Evolutionary conservation across 208 protist genomes (phyloP).

Genomic region (Leishmania tarentolae): DNA sequence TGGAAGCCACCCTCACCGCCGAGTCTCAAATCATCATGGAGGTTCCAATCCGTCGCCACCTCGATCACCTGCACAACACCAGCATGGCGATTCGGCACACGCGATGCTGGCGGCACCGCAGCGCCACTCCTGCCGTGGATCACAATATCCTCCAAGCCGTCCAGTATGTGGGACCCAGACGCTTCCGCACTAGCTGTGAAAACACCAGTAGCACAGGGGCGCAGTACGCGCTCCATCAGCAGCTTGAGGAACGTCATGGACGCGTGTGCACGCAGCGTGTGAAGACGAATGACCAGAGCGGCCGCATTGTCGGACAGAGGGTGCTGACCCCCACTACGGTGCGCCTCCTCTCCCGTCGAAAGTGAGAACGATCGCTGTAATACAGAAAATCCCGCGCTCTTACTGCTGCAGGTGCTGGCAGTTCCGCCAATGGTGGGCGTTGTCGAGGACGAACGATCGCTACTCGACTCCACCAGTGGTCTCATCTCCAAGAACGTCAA

Average conservation of each 20-base stretch:
- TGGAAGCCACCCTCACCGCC: slow-evolving; percentile 22
- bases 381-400: background rate
- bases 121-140: background rate
- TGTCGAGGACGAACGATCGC: background rate
- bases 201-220: slow-evolving; percentile 1
- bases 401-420: background rate
- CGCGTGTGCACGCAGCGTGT: slow-evolving; percentile 6
- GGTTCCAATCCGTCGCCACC: slow-evolving; percentile 22
- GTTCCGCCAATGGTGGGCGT: background rate
- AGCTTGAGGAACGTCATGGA: slow-evolving; percentile 10
- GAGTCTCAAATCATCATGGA: slow-evolving; percentile 21
- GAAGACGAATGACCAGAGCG: slow-evolving; percentile 14
- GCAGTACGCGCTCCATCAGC: slow-evolving; percentile 1
- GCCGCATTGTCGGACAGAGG: background rate
- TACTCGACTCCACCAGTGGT: background rate
- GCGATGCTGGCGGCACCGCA: slow-evolving; percentile 4
- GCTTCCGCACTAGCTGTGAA: background rate
- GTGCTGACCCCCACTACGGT: background rate
- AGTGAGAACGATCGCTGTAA: slow-evolving; percentile 17
- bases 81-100: slow-evolving; percentile 7
- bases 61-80: slow-evolving; percentile 21
- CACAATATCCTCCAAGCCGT: background rate
- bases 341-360: background rate
- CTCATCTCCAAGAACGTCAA: slow-evolving; percentile 7
- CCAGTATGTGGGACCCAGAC: background rate